Evolutionary conservation across 202 grass and related monocot genomes (phyloP), one percentile per base, ranked within the genome.

Genomic region (Zoysia matrella): DNA sequence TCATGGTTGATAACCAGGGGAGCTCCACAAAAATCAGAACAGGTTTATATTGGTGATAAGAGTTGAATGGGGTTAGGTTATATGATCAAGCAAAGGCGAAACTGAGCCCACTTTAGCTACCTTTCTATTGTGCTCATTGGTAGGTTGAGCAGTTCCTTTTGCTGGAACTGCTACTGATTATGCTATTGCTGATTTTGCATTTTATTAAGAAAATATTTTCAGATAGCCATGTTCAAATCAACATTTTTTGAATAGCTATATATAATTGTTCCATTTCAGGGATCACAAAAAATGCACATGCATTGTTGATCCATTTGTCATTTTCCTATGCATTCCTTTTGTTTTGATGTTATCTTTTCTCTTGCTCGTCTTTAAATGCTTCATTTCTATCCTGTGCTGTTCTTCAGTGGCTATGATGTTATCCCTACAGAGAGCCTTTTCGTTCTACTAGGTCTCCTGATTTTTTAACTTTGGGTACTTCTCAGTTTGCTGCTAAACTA

Each of bases 41-140:
- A 39, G 60, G 39, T 72, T 78, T 15, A 58, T 72, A 66, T 57
- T 57, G 66, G 65, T 72, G 44, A 65, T 87, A 51, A 57, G 47
- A 69, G 53, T 69, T 45, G 64, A 4, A 6, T 57, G 15, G 77
- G 84, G 8, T 62, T 47, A 39, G 3, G 41, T 63, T 63, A 1
- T 40, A 76, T 87, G 72, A 82, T 75, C 1, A 48, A 82, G 16
- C 65, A 82, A 86, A 82, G 55, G 72, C 4, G 56, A 87, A 82
- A 64, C 22, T 87, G 85, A 82, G 65, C 72, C 56, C 65, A 54
- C 15, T 58, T 5, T n/a, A 18, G 15, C n/a, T 58, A 7, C 56
- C 5, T 18, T 1, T 7, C 18, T 51, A 8, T 8, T 11, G 47
- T 54, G 50, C 14, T 73, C 13, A 56, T 73, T 73, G 39, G 39